These are phyloP conservation scores for Marasmius fiardii DNA, from an alignment of 1,284 basidiomycete species.

Conservation along the genomic window DNA sequence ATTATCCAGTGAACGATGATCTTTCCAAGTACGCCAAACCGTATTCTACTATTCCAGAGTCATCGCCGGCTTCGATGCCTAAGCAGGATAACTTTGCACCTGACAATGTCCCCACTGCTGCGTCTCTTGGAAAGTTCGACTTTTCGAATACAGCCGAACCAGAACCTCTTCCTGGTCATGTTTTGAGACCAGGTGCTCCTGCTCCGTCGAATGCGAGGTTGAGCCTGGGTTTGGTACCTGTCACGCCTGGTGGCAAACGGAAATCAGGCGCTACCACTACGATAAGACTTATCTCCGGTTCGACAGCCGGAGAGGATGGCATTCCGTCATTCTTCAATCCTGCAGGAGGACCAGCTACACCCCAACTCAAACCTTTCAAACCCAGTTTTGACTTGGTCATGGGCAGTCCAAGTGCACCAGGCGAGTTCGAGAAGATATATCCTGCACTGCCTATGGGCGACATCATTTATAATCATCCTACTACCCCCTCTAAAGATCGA, in stretches of 20 bases:
- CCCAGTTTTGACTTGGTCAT: constrained; percentile 65
- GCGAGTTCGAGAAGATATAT: constrained; percentile 34
- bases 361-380: constrained; percentile 57
- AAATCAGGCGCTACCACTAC: constrained; percentile 48
- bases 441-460: constrained; percentile 50
- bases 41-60: constrained; percentile 47
- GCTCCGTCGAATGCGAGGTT: constrained; percentile 56
- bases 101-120: constrained; percentile 29
- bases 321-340: constrained; percentile 4
- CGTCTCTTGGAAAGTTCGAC: constrained; percentile 21
- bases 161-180: constrained; percentile 53
- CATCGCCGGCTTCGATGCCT: constrained; percentile 31
- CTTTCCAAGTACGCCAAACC: constrained; percentile 45
- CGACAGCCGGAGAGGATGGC: constrained; percentile 14
- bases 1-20: constrained; percentile 30
- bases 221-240: constrained; percentile 41
- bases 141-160: constrained; percentile 28
- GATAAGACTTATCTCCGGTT: constrained; percentile 56
- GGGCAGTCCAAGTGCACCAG: constrained; percentile 42
- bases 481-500: constrained; percentile 2
- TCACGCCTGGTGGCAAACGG: constrained; percentile 31
- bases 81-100: constrained; percentile 51
- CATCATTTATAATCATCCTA: constrained; percentile 20
- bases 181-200: constrained; percentile 50
- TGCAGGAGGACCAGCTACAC: constrained; percentile 37